phyloP scores from a whole-genome alignment of 257 asterid species.

The Nemophila menziesii region DNA sequence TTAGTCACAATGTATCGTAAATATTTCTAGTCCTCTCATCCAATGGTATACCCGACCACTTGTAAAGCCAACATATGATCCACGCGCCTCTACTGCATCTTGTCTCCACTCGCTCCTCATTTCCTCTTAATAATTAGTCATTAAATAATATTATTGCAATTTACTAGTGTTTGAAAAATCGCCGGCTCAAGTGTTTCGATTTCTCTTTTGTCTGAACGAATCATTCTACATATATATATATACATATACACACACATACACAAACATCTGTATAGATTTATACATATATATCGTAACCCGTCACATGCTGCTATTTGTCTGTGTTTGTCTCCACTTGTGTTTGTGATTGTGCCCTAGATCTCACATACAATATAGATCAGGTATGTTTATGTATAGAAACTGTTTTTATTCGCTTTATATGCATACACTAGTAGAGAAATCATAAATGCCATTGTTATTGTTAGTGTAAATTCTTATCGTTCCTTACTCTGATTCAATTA shows the following conservation, averaged over 20 bases:
- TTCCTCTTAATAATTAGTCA: neutral
- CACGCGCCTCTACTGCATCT: neutral
- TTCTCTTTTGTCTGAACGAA: constrained; percentile 6
- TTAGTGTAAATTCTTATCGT: neutral
- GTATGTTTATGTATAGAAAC: neutral
- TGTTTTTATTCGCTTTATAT: neutral
- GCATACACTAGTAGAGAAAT: neutral
- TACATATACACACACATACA: no score
- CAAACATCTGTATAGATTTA: no score
- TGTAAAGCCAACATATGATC: neutral
- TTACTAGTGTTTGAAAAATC: neutral
- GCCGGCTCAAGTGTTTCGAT: constrained; percentile 19
- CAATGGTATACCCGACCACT: neutral
- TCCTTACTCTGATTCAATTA: no score
- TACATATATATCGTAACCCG: neutral
- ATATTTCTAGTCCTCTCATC: neutral
- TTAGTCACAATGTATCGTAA: no score
- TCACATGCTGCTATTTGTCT: neutral
- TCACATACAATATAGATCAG: neutral
- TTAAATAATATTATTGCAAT: no score
- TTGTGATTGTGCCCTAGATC: neutral
- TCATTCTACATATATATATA: constrained; percentile 2
- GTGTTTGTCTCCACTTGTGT: neutral
- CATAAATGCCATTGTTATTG: neutral
- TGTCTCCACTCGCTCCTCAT: neutral